These are phyloP conservation scores for Eucalyptus melliodora DNA, from an alignment of 345 rosid species.

Conservation along the genomic window DNA sequence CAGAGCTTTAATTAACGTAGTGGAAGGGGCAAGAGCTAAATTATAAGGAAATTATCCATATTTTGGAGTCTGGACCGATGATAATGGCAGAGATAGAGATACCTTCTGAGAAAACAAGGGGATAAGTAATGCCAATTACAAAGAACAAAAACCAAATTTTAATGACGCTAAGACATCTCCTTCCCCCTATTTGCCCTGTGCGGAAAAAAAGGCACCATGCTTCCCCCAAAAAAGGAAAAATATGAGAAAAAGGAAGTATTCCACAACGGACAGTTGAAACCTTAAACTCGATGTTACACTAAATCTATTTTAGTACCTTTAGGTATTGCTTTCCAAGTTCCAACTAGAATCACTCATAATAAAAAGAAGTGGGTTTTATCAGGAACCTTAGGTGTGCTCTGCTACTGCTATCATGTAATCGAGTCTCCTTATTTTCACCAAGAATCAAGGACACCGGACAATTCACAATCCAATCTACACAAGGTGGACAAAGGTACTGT, in stretches of 20 bases:
- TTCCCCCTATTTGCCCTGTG: not conserved
- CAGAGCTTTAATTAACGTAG: not conserved
- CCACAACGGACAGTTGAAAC: not conserved
- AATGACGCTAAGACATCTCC: not conserved
- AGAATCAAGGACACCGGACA: not conserved
- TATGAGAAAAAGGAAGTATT: not conserved
- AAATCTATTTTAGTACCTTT: not conserved
- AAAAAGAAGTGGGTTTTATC: not conserved
- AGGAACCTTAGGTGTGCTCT: not conserved
- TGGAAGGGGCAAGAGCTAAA: not conserved
- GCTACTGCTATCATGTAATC: not conserved
- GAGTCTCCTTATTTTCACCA: not conserved
- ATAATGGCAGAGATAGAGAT: not conserved
- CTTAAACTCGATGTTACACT: not conserved
- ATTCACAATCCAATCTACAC: not conserved
- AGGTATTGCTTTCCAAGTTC: not conserved
- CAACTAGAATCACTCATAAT: not conserved
- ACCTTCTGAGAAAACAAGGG: not conserved
- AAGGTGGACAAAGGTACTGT: not conserved
- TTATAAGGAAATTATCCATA: not conserved
- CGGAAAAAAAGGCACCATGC: not conserved
- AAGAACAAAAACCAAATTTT: not conserved
- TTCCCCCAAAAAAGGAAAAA: not conserved
- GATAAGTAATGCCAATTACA: not conserved
- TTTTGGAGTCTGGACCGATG: not conserved